Percentiles rank a stretch among this genome's conserved stretches.
Evolutionary conservation across 2,329 filamentous ascomycete species (phyloP).

Genomic region (Penicillium sp.): DNA sequence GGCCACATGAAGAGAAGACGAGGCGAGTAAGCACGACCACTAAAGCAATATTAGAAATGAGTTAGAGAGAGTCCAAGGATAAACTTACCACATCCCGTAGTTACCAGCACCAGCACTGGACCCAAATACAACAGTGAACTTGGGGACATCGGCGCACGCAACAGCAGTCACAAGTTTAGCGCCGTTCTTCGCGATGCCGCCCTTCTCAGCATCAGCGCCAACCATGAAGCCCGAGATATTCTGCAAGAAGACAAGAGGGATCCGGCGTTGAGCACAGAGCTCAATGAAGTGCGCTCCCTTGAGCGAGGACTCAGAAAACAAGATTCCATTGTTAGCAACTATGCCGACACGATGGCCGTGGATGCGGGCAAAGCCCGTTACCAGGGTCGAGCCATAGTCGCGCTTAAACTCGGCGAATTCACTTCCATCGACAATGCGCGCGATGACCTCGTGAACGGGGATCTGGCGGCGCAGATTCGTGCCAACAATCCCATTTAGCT

Average conservation of each 20-base stretch:
- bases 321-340: slow-evolving; percentile 91
- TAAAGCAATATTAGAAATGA: slow-evolving; percentile 24
- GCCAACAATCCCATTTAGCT: slow-evolving; percentile 84
- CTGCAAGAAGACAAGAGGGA: slow-evolving; percentile 89
- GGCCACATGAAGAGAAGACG: slow-evolving; percentile 96
- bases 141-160: slow-evolving; percentile 88
- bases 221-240: slow-evolving; percentile 99
- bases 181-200: slow-evolving; percentile 96
- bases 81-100: slow-evolving; percentile 83
- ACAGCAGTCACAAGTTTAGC: slow-evolving; percentile 96
- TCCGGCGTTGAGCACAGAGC: slow-evolving; percentile 82
- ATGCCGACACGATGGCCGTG: slow-evolving; percentile 90
- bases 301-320: slow-evolving; percentile 82
- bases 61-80: not conserved
- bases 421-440: slow-evolving; percentile 86
- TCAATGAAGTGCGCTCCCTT: slow-evolving; percentile 98
- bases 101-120: slow-evolving; percentile 91
- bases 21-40: slow-evolving; percentile 87
- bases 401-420: slow-evolving; percentile 93
- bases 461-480: slow-evolving; percentile 85
- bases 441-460: slow-evolving; percentile 84
- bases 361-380: slow-evolving; percentile 87
- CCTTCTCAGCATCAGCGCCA: slow-evolving; percentile 83
- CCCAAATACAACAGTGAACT: slow-evolving; percentile 95
- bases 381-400: slow-evolving; percentile 81